phyloP scores from a whole-genome alignment of 176 grass and related monocot genomes.

The Pontederia paniculata region DNA sequence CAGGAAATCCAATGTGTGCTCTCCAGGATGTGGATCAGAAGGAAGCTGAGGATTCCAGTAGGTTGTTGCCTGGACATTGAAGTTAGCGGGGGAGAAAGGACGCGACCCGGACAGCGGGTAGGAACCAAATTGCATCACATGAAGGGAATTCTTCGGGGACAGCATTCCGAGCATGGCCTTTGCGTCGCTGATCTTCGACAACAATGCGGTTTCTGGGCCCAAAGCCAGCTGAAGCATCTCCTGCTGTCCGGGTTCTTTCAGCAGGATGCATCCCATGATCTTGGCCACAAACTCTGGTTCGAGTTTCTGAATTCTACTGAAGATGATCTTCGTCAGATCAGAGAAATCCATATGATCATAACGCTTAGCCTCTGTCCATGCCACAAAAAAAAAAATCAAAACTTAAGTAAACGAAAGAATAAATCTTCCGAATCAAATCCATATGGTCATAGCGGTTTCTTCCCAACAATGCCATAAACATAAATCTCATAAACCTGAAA shows the following conservation, averaged over 20 bases:
- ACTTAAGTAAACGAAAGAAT: no score
- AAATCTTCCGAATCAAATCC: no score
- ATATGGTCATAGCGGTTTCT: no score
- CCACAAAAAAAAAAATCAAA: no score
- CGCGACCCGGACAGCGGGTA: conserved; percentile 4
- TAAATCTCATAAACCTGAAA: no score
- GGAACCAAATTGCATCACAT: conserved; percentile 5
- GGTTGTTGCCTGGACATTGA: conserved; percentile 18
- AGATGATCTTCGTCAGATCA: conserved; percentile 45
- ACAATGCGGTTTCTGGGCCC: conserved; percentile 33
- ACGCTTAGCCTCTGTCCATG: no score
- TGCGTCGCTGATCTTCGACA: conserved; percentile 40
- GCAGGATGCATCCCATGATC: conserved; percentile 71
- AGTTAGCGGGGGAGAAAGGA: conserved; percentile 22
- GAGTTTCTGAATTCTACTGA: conserved; percentile 40
- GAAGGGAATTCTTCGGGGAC: conserved; percentile 9
- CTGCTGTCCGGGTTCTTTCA: conserved; percentile 37
- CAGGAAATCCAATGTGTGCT: conserved; percentile 2
- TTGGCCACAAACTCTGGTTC: conserved; percentile 54
- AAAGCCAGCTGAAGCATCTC: conserved; percentile 76
- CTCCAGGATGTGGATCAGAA: not conserved
- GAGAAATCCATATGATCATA: conserved; percentile 52
- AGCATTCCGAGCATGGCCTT: conserved; percentile 40
- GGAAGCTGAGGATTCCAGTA: conserved; percentile 22
- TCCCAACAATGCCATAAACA: no score